These are phyloP conservation scores for Gentiana dahurica DNA, from an alignment of 257 asterid species.

Conservation along the genomic window DNA sequence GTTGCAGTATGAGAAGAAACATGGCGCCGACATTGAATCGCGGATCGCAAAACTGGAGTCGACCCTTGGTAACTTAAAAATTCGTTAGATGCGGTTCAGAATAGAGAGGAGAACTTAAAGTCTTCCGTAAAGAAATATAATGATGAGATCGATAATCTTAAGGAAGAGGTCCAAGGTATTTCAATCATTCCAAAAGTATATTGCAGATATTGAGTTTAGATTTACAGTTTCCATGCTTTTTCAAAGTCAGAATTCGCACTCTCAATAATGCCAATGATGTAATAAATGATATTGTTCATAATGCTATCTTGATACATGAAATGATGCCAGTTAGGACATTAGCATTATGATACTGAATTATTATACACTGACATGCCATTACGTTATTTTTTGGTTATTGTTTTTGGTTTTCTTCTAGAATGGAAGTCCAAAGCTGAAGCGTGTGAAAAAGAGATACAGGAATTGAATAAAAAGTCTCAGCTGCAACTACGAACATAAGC, in stretches of 20 bases:
- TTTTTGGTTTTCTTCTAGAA: conserved; percentile 24
- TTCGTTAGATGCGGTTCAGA: conserved; percentile 46
- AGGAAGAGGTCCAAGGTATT: conserved; percentile 61
- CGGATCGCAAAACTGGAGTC: conserved; percentile 79
- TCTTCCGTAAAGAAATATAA: conserved; percentile 49
- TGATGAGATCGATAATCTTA: conserved; percentile 48
- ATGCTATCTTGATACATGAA: too few species aligned
- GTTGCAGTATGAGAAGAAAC: conserved; percentile 91
- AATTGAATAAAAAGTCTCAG: conserved; percentile 76
- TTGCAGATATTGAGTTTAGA: not conserved
- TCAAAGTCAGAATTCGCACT: too few species aligned
- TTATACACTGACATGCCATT: too few species aligned
- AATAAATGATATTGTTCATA: too few species aligned
- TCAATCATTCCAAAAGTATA: not conserved
- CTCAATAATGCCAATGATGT: too few species aligned
- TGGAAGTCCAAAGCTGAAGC: conserved; percentile 77
- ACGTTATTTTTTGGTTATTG: too few species aligned
- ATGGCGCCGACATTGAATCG: conserved; percentile 51
- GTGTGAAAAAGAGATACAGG: conserved; percentile 75
- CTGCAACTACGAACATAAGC: conserved; percentile 78
- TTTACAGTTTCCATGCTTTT: not conserved
- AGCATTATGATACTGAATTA: too few species aligned
- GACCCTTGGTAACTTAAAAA: conserved; percentile 40
- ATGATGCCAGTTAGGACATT: too few species aligned
- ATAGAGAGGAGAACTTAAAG: conserved; percentile 52